phyloP scores from a whole-genome alignment of 1,284 basidiomycete species.

The Cryptococcus floricola region DNA sequence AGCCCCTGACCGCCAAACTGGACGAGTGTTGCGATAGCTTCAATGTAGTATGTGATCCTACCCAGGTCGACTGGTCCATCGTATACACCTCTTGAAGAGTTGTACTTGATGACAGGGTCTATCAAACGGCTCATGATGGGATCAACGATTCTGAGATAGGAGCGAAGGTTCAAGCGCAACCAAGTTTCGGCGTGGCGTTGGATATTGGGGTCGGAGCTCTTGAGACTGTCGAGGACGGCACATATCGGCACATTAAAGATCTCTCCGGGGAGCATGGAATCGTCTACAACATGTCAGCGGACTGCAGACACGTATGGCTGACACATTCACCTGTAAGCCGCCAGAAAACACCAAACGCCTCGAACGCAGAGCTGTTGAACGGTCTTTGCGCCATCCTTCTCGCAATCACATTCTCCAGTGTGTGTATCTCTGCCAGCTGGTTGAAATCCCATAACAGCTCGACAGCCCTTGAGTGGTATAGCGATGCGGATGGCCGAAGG shows the following conservation, averaged over 20 bases:
- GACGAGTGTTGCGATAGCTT: slow-evolving; percentile 71
- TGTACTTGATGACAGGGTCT: slow-evolving; percentile 52
- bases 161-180: slow-evolving; percentile 90
- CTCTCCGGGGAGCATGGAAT: slow-evolving; percentile 72
- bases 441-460: slow-evolving; percentile 72
- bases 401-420: slow-evolving; percentile 62
- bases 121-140: slow-evolving; percentile 76
- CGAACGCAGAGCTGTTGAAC: slow-evolving; percentile 57
- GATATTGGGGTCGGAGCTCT: slow-evolving; percentile 66
- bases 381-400: slow-evolving; percentile 39
- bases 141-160: slow-evolving; percentile 82
- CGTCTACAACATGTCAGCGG: slow-evolving; percentile 58
- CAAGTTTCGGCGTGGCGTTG: slow-evolving; percentile 83
- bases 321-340: slow-evolving; percentile 65
- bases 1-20: slow-evolving; percentile 78
- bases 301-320: not conserved
- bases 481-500: slow-evolving; percentile 61
- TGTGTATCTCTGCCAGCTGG: slow-evolving; percentile 34
- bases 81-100: slow-evolving; percentile 3
- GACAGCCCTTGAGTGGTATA: slow-evolving; percentile 78
- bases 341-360: slow-evolving; percentile 92
- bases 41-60: slow-evolving; percentile 49
- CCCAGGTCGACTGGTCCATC: slow-evolving; percentile 61
- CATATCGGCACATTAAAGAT: slow-evolving; percentile 79
- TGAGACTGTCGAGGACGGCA: slow-evolving; percentile 76